phyloP scores from a whole-genome alignment of 2,329 filamentous ascomycete genomes.

The Xylariaceae sp. region DNA sequence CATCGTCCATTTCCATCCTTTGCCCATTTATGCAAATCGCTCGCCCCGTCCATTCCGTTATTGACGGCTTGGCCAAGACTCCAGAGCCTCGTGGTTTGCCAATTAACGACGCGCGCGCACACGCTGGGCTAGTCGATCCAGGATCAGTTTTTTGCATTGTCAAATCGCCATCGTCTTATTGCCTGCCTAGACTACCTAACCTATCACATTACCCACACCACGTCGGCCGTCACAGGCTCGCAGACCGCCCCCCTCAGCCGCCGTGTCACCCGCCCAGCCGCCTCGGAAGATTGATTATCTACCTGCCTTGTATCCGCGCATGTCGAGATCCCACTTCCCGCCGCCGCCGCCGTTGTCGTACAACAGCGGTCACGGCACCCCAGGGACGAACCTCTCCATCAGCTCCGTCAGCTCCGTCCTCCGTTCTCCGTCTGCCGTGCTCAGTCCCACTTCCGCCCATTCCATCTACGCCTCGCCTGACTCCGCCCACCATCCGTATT shows the following conservation, averaged over 20 bases:
- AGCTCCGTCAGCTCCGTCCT: conserved; percentile 13
- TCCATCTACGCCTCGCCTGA: conserved; percentile 28
- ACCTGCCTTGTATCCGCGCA: conserved; percentile 14
- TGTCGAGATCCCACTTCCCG: conserved; percentile 28
- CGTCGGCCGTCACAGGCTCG: too few relatives aligned
- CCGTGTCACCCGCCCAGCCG: too few relatives aligned
- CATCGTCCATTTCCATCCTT: conserved; percentile 26
- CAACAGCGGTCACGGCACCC: conserved; percentile 24
- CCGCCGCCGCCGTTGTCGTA: conserved; percentile 24
- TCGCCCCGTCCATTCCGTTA: conserved; percentile 20
- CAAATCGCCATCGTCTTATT: too few relatives aligned
- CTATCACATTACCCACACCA: too few relatives aligned
- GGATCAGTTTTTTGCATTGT: not conserved
- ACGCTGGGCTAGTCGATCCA: conserved; percentile 1
- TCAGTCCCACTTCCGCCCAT: conserved; percentile 26
- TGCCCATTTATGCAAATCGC: too few relatives aligned
- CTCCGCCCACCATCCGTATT: conserved; percentile 22
- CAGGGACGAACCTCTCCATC: conserved; percentile 1
- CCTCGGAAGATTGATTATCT: conserved; percentile 3
- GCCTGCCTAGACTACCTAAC: too few relatives aligned
- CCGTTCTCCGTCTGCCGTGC: conserved; percentile 23
- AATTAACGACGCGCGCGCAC: conserved; percentile 3
- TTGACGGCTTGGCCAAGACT: conserved; percentile 13
- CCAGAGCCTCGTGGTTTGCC: conserved; percentile 16
- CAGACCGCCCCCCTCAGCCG: too few relatives aligned